Evolutionary conservation across 2,329 filamentous ascomycete genomes (phyloP).

Genomic region (Arthrocladium fulminans): DNA sequence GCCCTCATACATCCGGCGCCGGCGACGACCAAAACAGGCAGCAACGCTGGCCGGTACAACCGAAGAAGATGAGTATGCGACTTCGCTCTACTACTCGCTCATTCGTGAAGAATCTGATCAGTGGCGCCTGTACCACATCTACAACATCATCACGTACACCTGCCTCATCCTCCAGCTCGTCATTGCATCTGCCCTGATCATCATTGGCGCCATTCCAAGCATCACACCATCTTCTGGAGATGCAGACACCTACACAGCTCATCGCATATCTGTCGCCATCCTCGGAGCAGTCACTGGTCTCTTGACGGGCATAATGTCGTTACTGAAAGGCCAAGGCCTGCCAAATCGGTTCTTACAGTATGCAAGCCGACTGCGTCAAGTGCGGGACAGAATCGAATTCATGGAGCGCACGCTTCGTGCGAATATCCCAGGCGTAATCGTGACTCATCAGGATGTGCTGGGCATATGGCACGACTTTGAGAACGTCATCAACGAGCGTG

Average conservation of each 20-base stretch:
- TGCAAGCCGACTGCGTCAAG: neutral
- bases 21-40: neutral
- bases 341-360: conserved; percentile 4
- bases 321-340: conserved; percentile 5
- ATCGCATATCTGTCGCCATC: conserved; percentile 1
- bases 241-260: neutral
- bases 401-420: conserved; percentile 3
- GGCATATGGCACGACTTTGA: conserved; percentile 5
- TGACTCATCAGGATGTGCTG: conserved; percentile 3
- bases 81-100: conserved; percentile 4
- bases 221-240: neutral
- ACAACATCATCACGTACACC: conserved; percentile 3
- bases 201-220: conserved; percentile 4
- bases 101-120: conserved; percentile 1
- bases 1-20: neutral
- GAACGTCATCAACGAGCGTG: conserved; percentile 2
- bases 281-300: conserved; percentile 3
- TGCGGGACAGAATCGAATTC: conserved; percentile 6
- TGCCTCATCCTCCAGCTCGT: neutral
- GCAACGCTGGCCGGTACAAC: neutral
- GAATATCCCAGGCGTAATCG: neutral
- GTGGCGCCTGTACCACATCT: conserved; percentile 6
- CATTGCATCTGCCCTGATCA: conserved; percentile 1
- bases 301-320: conserved; percentile 1
- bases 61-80: conserved; percentile 3